phyloP scores from a whole-genome alignment of 1,139 yeast species.

The Hansenula sp. region DNA sequence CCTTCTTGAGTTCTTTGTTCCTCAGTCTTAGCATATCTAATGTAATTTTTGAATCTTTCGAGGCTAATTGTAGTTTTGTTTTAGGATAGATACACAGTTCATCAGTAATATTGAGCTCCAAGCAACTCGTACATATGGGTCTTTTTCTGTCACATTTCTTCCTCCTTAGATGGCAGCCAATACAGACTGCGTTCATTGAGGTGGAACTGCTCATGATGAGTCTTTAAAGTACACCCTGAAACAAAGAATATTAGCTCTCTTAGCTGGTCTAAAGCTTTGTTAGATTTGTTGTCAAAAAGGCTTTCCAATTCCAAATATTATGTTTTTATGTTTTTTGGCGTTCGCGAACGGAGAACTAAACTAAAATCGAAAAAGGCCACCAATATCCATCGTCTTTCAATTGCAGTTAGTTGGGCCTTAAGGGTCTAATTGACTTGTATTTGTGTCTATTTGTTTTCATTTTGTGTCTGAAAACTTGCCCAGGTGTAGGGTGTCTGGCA shows the following conservation, averaged over 20 bases:
- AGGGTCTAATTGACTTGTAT: no score
- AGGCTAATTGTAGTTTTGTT: not conserved
- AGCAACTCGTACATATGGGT: constrained; percentile 4
- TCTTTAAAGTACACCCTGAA: no score
- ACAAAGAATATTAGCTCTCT: no score
- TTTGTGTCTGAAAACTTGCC: no score
- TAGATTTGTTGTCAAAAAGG: not conserved
- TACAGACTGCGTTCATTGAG: constrained; percentile 1
- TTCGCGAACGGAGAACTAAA: no score
- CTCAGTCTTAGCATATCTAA: not conserved
- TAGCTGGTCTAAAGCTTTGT: no score
- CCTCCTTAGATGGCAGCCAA: constrained; percentile 1
- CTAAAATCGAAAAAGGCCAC: no score
- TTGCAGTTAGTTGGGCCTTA: no score
- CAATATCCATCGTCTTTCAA: no score
- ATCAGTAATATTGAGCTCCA: not conserved
- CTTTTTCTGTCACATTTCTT: constrained; percentile 2
- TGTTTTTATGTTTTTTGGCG: not conserved
- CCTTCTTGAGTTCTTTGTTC: not conserved
- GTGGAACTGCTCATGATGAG: not conserved
- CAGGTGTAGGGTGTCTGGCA: no score
- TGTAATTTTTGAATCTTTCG: constrained; percentile 1
- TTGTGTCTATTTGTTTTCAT: no score
- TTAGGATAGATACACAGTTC: constrained; percentile 1
- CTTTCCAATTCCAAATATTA: not conserved